These are phyloP conservation scores for Neurospora sp. DNA, from an alignment of 2,329 filamentous ascomycete genomes.

Conservation along the genomic window DNA sequence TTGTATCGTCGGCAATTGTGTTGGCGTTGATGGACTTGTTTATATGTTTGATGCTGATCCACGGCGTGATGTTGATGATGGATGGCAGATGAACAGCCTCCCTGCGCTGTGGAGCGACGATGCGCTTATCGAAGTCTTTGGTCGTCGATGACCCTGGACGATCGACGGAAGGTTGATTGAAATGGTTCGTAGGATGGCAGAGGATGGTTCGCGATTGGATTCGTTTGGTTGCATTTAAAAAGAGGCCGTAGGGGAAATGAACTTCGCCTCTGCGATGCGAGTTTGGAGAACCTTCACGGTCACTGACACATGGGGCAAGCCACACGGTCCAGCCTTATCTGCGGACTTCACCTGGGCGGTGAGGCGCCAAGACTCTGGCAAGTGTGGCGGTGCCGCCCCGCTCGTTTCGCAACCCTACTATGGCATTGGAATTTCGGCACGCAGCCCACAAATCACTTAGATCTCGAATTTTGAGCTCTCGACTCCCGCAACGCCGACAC, in stretches of 20 bases:
- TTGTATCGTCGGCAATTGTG: neutral
- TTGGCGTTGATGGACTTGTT: neutral
- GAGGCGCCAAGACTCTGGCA: slow-evolving; percentile 9
- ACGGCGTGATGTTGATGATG: neutral
- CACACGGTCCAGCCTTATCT: neutral
- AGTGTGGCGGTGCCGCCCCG: slow-evolving; percentile 18
- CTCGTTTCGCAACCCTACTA: slow-evolving; percentile 19
- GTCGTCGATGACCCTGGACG: neutral
- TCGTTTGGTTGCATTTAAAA: neutral
- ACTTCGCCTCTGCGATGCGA: neutral
- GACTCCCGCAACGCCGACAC: slow-evolving; percentile 27
- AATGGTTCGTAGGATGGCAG: neutral
- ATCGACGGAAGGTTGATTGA: neutral
- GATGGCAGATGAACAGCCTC: neutral
- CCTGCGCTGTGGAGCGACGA: neutral
- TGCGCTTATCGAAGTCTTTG: neutral
- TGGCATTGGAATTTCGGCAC: slow-evolving; percentile 17
- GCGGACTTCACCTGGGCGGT: neutral
- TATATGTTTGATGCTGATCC: neutral
- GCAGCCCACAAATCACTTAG: slow-evolving; percentile 20
- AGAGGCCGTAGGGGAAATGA: neutral
- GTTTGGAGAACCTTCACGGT: neutral
- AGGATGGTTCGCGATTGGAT: neutral
- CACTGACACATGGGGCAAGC: neutral
- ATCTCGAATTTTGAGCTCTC: slow-evolving; percentile 20